phyloP scores from a whole-genome alignment of 2,329 filamentous ascomycete genomes.

The Pyricularia sp. region DNA sequence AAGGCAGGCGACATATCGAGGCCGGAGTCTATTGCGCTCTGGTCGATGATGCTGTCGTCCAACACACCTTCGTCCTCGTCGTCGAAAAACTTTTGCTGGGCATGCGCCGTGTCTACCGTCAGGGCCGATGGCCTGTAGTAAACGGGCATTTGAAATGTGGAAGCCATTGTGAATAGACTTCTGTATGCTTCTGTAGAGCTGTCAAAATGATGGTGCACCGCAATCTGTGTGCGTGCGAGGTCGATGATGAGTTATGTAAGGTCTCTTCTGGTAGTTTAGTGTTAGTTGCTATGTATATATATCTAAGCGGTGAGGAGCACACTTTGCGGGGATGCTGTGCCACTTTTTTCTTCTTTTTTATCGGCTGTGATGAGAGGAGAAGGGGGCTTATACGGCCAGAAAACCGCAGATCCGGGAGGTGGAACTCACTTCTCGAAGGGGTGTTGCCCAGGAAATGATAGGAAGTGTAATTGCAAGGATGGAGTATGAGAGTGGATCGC shows the following conservation, averaged over 20 bases:
- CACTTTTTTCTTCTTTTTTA: slow-evolving; percentile 1
- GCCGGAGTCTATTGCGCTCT: slow-evolving; percentile 44
- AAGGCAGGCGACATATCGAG: slow-evolving; percentile 51
- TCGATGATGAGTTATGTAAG: neutral
- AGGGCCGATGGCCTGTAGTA: slow-evolving; percentile 37
- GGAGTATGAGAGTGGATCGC: neutral
- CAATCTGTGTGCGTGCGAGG: neutral
- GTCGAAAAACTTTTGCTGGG: slow-evolving; percentile 43
- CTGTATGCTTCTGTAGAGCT: neutral
- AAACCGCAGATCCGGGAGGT: neutral
- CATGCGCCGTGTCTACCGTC: slow-evolving; percentile 39
- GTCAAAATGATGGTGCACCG: neutral
- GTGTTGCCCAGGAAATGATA: neutral
- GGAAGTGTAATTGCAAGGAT: neutral
- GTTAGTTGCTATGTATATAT: neutral
- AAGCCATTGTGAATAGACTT: slow-evolving; percentile 29
- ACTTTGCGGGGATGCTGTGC: neutral
- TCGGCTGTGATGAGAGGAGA: neutral
- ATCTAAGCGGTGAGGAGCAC: neutral
- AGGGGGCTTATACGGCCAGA: neutral
- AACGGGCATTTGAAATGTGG: slow-evolving; percentile 36
- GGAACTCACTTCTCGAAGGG: neutral
- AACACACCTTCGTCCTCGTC: slow-evolving; percentile 47
- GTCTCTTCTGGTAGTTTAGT: neutral
- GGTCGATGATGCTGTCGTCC: slow-evolving; percentile 48